Base-by-base conservation (phyloP, 257 asterid genomes). In the Capsicum rhomboideum region DNA sequence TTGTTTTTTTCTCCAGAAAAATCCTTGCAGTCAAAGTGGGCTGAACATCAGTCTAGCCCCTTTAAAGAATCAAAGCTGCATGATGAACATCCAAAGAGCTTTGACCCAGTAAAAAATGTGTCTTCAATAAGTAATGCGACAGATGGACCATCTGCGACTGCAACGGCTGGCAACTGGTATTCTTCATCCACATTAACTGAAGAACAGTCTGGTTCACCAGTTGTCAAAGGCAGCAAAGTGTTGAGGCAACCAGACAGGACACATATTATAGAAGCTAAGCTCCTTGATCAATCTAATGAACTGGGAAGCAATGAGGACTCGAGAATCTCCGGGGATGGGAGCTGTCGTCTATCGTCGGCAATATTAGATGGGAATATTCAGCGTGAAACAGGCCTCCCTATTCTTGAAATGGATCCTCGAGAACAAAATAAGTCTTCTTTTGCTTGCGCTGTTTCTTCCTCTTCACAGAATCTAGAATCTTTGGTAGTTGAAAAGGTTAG, bases 401-500 rank as follows among this genome's bases (percentile, higher is more conserved):
- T 55, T 83, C 63, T 75, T 75, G 85, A 87, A 86, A 86, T 82
- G 61, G 86, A 85, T 81, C 84, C 86, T 31, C 84, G 85, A 31
- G 74, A 83, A 79, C 84, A 64, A 80, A 92, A 81, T 77, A 50
- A 85, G 50, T 61, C 69, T 85, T 84, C 78, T 64, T 80, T 56
- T 61, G 81, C 84, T 79, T 86, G 85, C 29, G 49, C 84, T 84
- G 77, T 84, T 85, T 87, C 91, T 80, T 83, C 89, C 82, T 86
- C 87, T 78, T 69, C 83, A 77, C 29, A 42, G 87, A 87, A 84
- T 81, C 26, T 85, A 83, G 84, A 86, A 75, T 89, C 86, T 53
- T 79, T 88, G 78, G 80, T 44, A 23, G 82, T 85, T 75, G 89
- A 67, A 83, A 79, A 87, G 93, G 97, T 93, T 52, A 82, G 91